These are phyloP conservation scores for Mortierella sp. DNA, from an alignment of 371 early-diverging fungal genomes.

Conservation along the genomic window DNA sequence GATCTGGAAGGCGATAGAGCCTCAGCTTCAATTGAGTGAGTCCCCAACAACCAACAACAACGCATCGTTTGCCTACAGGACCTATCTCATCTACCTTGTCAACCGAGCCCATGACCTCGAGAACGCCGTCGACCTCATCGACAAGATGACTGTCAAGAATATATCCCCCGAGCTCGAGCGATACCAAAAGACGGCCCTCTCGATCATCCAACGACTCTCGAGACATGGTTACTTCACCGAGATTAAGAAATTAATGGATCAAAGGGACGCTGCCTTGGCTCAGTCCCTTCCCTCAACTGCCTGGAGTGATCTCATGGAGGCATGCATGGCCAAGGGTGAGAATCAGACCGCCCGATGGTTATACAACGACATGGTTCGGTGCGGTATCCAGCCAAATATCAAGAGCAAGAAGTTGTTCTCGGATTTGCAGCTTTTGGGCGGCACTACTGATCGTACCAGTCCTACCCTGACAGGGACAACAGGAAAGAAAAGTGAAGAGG, in stretches of 20 bases:
- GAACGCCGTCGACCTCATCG: slow-evolving; percentile 37
- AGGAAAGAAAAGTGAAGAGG: not conserved
- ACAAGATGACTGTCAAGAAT: slow-evolving; percentile 30
- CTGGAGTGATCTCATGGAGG: slow-evolving; percentile 48
- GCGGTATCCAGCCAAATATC: slow-evolving; percentile 27
- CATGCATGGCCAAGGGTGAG: slow-evolving; percentile 28
- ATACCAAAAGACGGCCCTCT: slow-evolving; percentile 23
- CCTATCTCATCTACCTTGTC: slow-evolving; percentile 35
- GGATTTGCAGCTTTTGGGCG: slow-evolving; percentile 32
- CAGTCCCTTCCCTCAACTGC: slow-evolving; percentile 15
- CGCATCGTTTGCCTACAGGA: slow-evolving; percentile 37
- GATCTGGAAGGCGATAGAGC: slow-evolving; percentile 46
- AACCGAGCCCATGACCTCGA: slow-evolving; percentile 33
- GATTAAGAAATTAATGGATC: slow-evolving; percentile 27
- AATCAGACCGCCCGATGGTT: slow-evolving; percentile 40
- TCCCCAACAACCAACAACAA: slow-evolving; percentile 27
- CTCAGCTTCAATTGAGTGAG: slow-evolving; percentile 9
- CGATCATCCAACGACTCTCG: slow-evolving; percentile 15
- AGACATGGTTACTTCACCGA: slow-evolving; percentile 46
- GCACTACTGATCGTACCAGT: slow-evolving; percentile 20
- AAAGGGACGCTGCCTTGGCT: slow-evolving; percentile 37
- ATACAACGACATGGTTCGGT: slow-evolving; percentile 49
- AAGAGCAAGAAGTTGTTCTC: slow-evolving; percentile 34
- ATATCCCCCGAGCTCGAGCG: slow-evolving; percentile 46
- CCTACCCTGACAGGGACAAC: slow-evolving; percentile 14